Evolutionary conservation across 2,329 filamentous ascomycete species (phyloP).

Genomic region (Paecilomyces fulvus): DNA sequence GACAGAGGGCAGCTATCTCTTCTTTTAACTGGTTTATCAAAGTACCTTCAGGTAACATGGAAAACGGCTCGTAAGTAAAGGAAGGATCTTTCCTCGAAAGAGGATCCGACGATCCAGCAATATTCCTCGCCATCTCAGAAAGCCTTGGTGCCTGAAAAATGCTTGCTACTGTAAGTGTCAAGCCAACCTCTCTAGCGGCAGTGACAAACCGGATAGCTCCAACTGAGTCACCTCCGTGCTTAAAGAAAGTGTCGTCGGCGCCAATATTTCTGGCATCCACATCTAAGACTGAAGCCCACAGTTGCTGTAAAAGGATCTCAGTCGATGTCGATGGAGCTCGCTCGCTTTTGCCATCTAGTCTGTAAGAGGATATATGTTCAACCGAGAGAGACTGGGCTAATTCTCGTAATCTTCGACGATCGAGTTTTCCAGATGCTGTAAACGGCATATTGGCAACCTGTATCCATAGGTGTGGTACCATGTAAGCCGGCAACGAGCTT

Average conservation of each 20-base stretch:
- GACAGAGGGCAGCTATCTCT: slow-evolving; percentile 12
- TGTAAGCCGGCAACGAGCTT: slow-evolving; percentile 19
- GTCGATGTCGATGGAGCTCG: slow-evolving; percentile 4
- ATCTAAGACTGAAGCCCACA: slow-evolving; percentile 8
- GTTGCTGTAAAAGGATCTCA: slow-evolving; percentile 6
- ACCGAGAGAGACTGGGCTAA: slow-evolving; percentile 2
- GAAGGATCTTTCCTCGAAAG: background rate
- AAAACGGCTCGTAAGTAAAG: slow-evolving; percentile 1
- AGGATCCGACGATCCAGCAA: background rate
- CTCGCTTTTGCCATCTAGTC: slow-evolving; percentile 5
- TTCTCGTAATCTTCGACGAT: slow-evolving; percentile 12
- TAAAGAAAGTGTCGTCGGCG: slow-evolving; percentile 17
- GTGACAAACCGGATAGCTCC: slow-evolving; percentile 13
- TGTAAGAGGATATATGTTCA: slow-evolving; percentile 4
- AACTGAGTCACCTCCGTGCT: slow-evolving; percentile 16
- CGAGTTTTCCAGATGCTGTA: slow-evolving; percentile 23
- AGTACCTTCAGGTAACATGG: slow-evolving; percentile 1
- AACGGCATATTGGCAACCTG: slow-evolving; percentile 24
- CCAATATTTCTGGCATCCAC: slow-evolving; percentile 7
- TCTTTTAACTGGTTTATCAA: slow-evolving; percentile 2
- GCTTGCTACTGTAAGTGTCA: slow-evolving; percentile 9
- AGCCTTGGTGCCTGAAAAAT: slow-evolving; percentile 8
- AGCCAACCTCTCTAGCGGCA: slow-evolving; percentile 4
- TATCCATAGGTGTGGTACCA: slow-evolving; percentile 28
- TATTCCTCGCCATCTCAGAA: slow-evolving; percentile 6